Evolutionary conservation across 176 grass and related monocot species (phyloP), one percentile per base, ranked within the genome.

Genomic region (Stipa capillata): DNA sequence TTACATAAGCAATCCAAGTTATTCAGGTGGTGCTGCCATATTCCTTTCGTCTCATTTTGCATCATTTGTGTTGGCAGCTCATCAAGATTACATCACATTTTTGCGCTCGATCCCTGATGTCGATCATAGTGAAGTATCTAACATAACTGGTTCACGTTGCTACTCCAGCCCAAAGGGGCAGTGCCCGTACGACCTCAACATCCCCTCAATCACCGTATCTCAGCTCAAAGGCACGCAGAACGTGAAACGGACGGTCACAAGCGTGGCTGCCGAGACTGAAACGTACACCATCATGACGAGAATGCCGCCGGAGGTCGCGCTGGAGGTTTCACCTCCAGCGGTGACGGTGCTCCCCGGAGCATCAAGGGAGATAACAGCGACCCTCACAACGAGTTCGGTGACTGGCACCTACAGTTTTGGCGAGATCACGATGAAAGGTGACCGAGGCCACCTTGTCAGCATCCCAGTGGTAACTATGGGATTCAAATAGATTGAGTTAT

Each of bases 391-490:
- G 0, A 99, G 96, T 71, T 93, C 96, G 3, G 84, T 95, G 18
- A 95, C 79, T 0, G 96, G 84, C 23, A 78, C 81, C 37, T 99
- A 99, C 74, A 91, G 92, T 70, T 99, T 95, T 6, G 96, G 92
- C 1, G 92, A 95, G 90, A 85, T 99, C 27, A 34, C 82, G 8
- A 95, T 99, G 92, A 99, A 99, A 82, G 96, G 92, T 6, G 80
- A 99, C 57, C 81, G 86, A 34, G 88, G 92, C 7, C 92, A 99
- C 80, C 84, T 86, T 47, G 90, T 99, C 45, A 91, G 92, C 36
- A 91, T 99, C 81, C 96, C 92, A 32, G 90, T 99, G 34, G 88
- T 89, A 27, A 90, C 92, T 1, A 91, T 95, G 92, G 96, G 92
- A 55, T 95, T 87, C 77, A 82, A 87, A 71, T 88, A 93, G 88